These are phyloP conservation scores for Penicillium sp. DNA, from an alignment of 2,329 filamentous ascomycete genomes.

Conservation along the genomic window DNA sequence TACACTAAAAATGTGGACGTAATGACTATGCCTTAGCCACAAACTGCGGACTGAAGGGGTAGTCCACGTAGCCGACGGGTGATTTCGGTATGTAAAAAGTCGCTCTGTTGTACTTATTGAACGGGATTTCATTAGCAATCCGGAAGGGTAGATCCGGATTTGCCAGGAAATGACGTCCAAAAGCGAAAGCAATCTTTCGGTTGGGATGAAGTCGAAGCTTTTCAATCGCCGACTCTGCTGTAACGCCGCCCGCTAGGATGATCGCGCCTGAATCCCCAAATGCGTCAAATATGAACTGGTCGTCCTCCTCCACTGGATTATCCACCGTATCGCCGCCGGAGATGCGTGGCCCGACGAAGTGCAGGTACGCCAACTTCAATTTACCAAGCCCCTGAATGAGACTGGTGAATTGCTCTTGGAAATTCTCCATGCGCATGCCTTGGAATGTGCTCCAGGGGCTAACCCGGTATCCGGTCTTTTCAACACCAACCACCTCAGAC, in stretches of 20 bases:
- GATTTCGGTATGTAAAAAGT: conserved; percentile 38
- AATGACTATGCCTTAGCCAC: neutral
- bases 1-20: neutral
- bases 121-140: conserved; percentile 30
- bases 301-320: neutral
- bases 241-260: neutral
- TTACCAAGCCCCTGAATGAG: conserved; percentile 53
- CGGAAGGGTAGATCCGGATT: conserved; percentile 44
- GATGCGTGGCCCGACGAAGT: conserved; percentile 59
- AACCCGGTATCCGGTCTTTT: conserved; percentile 46
- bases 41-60: conserved; percentile 18
- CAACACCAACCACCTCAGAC: conserved; percentile 43
- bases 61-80: conserved; percentile 36
- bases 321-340: neutral
- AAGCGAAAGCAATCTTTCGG: conserved; percentile 22
- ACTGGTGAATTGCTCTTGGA: conserved; percentile 37
- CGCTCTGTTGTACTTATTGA: conserved; percentile 38
- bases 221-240: neutral
- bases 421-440: conserved; percentile 57
- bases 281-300: neutral
- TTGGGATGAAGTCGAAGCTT: neutral
- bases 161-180: conserved; percentile 42
- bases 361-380: conserved; percentile 58
- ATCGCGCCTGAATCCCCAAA: neutral
- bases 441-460: conserved; percentile 42